A percentile compares a stretch with the other conserved stretches of the same genome.
Conservation (phyloP, 1,284 basidiomycete genomes). For the Farysia itapuensis region DNA sequence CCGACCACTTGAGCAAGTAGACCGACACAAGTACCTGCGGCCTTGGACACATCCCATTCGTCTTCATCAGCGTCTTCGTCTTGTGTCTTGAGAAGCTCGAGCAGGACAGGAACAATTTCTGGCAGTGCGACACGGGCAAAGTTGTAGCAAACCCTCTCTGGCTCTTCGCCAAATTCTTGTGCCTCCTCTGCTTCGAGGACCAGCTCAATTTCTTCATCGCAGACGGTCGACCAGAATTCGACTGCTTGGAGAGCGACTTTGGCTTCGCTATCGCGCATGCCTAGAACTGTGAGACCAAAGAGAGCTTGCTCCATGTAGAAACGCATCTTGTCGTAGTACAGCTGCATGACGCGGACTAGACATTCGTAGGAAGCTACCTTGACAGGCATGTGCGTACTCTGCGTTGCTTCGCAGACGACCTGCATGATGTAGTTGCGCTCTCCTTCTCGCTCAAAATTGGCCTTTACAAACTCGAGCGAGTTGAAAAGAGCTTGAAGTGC, state of each 20-base stretch:
- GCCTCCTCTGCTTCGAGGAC: constrained; percentile 93
- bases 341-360: constrained; percentile 91
- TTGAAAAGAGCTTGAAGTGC: constrained; percentile 92
- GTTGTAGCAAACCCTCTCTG: constrained; percentile 81
- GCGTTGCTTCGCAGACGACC: constrained; percentile 97
- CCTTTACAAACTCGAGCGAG: constrained; percentile 94
- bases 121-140: constrained; percentile 92
- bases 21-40: constrained; percentile 88
- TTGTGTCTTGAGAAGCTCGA: constrained; percentile 85
- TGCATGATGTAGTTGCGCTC: constrained; percentile 99
- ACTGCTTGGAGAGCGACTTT: constrained; percentile 92
- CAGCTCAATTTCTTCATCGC: constrained; percentile 93
- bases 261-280: constrained; percentile 93
- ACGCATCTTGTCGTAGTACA: constrained; percentile 99
- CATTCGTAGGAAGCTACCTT: constrained; percentile 73
- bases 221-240: constrained; percentile 99
- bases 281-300: constrained; percentile 95
- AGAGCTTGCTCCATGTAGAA: constrained; percentile 99
- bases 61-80: constrained; percentile 97
- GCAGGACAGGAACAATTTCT: constrained; percentile 89
- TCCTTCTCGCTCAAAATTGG: constrained; percentile 85
- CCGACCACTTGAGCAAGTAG: constrained; percentile 87
- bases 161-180: constrained; percentile 84
- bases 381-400: constrained; percentile 74
- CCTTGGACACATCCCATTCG: constrained; percentile 98